Percentiles rank a stretch among this genome's conserved stretches.
Evolutionary conservation across 306 rosid genomes (phyloP).

Genomic region (Ammopiptanthus mongolicus): DNA sequence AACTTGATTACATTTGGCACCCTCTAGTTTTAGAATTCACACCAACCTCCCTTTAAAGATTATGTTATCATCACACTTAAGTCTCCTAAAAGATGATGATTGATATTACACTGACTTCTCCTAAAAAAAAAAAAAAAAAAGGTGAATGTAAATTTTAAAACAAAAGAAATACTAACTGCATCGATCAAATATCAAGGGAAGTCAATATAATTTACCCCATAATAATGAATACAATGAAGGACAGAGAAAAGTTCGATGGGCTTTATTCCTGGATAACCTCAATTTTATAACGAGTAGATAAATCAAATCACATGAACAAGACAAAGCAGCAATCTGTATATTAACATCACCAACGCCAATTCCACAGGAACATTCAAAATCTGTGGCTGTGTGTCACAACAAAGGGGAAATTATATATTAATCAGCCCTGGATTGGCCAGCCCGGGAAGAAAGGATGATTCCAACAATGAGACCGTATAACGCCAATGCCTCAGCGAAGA

Average conservation of each 20-base stretch:
- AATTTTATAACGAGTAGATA: slow-evolving; percentile 1
- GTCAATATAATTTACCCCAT: not conserved
- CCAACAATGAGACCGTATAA: slow-evolving; percentile 73
- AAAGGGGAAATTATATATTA: slow-evolving; percentile 6
- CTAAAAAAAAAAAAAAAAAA: no score
- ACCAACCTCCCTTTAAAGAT: no score
- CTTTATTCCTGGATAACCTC: slow-evolving; percentile 35
- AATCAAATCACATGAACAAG: slow-evolving; percentile 13
- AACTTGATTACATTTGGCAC: no score
- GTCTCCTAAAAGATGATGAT: no score
- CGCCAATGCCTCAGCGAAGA: slow-evolving; percentile 72
- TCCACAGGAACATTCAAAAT: slow-evolving; percentile 5
- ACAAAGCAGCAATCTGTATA: slow-evolving; percentile 9
- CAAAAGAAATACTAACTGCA: no score
- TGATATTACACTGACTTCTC: no score
- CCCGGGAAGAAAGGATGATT: slow-evolving; percentile 70
- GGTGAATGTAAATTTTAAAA: no score
- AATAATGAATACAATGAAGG: not conserved
- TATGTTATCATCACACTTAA: no score
- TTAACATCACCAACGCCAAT: not conserved
- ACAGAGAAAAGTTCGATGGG: slow-evolving; percentile 5
- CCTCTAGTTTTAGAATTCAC: no score
- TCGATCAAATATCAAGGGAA: no score
- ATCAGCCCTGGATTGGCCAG: slow-evolving; percentile 78
- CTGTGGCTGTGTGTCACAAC: not conserved